phyloP scores from a whole-genome alignment of 2,329 filamentous ascomycete genomes.

The Paraphoma sp. region DNA sequence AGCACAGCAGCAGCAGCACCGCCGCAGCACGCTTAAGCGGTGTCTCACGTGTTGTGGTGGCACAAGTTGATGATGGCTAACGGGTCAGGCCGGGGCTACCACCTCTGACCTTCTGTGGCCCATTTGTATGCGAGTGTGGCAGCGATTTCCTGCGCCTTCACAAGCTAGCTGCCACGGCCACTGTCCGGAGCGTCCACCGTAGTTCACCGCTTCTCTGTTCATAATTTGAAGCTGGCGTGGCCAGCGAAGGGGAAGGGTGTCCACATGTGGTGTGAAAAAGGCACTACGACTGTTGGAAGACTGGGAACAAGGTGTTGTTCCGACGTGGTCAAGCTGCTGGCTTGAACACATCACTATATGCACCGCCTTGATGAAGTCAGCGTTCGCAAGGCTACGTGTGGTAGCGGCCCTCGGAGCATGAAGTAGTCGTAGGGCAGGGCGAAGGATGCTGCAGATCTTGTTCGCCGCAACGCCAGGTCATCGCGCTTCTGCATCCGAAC shows the following conservation, averaged over 20 bases:
- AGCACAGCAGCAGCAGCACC: conserved; percentile 38
- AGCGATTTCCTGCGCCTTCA: conserved; percentile 22
- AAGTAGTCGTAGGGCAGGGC: conserved; percentile 44
- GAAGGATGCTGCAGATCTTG: conserved; percentile 49
- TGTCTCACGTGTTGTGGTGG: conserved; percentile 37
- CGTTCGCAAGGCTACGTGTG: conserved; percentile 44
- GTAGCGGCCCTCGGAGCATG: conserved; percentile 43
- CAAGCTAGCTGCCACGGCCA: conserved; percentile 36
- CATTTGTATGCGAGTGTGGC: conserved; percentile 28
- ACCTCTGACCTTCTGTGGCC: conserved; percentile 16
- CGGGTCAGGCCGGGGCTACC: conserved; percentile 42
- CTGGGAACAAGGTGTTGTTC: conserved; percentile 16
- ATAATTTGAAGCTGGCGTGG: conserved; percentile 17
- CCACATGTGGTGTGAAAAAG: conserved; percentile 20
- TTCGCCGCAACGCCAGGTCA: conserved; percentile 48
- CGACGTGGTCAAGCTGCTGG: conserved; percentile 28
- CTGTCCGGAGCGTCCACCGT: conserved; percentile 22
- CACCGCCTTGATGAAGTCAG: conserved; percentile 47
- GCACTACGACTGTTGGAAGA: conserved; percentile 20
- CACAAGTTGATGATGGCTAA: conserved; percentile 22
- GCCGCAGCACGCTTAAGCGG: conserved; percentile 25
- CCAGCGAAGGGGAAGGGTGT: conserved; percentile 16
- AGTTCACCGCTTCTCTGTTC: conserved; percentile 42
- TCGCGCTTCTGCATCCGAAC: conserved; percentile 44
- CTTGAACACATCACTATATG: conserved; percentile 46